Evolutionary conservation across 2,329 filamentous ascomycete species (phyloP), one percentile per base, ranked within the genome.

Genomic region (Sclerotinia spermophila): DNA sequence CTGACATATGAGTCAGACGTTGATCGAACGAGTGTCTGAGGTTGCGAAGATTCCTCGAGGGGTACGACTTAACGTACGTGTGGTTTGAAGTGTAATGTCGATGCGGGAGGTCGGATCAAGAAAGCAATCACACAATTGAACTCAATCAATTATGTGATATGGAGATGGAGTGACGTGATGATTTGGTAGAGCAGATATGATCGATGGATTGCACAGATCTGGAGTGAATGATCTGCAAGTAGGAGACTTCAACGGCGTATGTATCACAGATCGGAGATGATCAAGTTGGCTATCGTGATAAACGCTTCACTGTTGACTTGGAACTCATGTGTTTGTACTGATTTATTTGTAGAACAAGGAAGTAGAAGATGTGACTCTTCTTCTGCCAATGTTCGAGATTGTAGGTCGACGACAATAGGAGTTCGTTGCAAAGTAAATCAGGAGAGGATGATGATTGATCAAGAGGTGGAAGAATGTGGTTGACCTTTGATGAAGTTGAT

Each of bases 301-400:
- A 79, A 79, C 80, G 78, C 79, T 80, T 79, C 77, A 77, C 74
- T 74, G 76, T 78, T 78, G 76, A 75, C 74, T 74, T 78, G 76
- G 80, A 80, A 78, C 80, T 80, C 82, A 83, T 83, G 79, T 81
- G 81, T 78, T 75, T 74, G 71, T 74, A 71, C 69, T 74, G 77
- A 73, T 77, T 77, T 77, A 76, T 82, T 79, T 76, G 78, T 77
- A 76, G 80, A 81, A 81, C 78, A 82, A 69, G 80, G 80, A 78
- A 79, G 80, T 81, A 77, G 80, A 83, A 84, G 81, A 83, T 82
- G 80, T 84, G 80, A 84, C 83, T 85, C 83, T 82, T 82, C 75
- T 76, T 76, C 77, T 77, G 73, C 75, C 77, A 74, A 74, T 70
- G 68, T 67, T 70, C 68, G 40, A 59, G 24, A 40, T 33, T 59